Evolutionary conservation across 169 alveolate species (phyloP), one percentile per base, ranked within the genome.

Genomic region (Eimeria sp.): DNA sequence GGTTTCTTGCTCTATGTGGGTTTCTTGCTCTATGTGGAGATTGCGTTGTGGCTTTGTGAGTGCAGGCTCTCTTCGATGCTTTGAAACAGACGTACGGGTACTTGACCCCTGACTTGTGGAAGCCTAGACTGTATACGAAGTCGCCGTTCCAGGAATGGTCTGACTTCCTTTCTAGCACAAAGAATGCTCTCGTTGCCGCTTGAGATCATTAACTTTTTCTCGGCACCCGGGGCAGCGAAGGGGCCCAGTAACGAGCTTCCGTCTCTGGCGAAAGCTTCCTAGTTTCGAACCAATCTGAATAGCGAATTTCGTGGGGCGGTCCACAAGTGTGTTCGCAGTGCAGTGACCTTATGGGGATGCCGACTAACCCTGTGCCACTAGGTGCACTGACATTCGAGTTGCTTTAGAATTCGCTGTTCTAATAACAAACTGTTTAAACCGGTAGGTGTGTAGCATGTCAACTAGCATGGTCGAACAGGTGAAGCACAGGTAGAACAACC

Each of bases 41-140:
- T 43, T 67, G 83, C 6, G 27, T n/a, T 58, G 11, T 51, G 6
- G 82, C 22, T 18, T 0, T 57, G 92, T 91, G 45, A 47, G 27
- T 73, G 89, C 96, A 97, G 98, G 99, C 99, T 49, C 98, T 99
- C 65, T 99, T 98, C 98, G 98, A 99, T 93, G 99, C 99, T 84
- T 98, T 99, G 86, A 97, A 98, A 95, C 98, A 99, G 97, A 99
- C 99, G 86, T 99, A 99, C 97, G 99, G 99, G 47, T 99, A 99
- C 99, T 98, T 99, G 96, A 99, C 99, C 67, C 99, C 99, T n/a
- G 99, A 99, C 93, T 98, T 99, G 95, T 99, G 99, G 99, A 98
- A 97, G 96, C 98, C 98, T 58, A 97, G 98, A 45, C 97, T 95
- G 93, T 98, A 98, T 95, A 98, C 98, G 87, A 98, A 98, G 96